Evolutionary conservation across 495 filamentous ascomycete genomes (phyloP).

Genomic region (Durotheca rogersii): DNA sequence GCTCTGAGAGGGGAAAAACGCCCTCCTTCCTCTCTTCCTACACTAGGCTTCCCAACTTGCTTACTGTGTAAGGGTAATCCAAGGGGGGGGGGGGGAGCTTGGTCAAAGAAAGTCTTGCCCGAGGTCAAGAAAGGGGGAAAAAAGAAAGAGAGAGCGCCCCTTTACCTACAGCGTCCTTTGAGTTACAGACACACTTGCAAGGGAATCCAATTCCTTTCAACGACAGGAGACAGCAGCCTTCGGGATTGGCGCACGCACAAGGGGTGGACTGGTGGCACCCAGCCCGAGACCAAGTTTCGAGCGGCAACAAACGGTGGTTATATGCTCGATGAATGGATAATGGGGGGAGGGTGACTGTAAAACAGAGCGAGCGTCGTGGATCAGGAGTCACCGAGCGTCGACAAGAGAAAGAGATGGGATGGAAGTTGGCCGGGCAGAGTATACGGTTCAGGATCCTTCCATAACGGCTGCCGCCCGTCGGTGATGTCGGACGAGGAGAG

Average conservation of each 20-base stretch:
- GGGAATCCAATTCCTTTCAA: neutral
- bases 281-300: slow-evolving; percentile 17
- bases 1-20: slow-evolving; percentile 1
- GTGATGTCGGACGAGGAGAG: slow-evolving; percentile 10
- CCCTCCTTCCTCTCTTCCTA: slow-evolving; percentile 2
- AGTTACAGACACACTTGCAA: neutral
- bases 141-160: slow-evolving; percentile 4
- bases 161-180: slow-evolving; percentile 6
- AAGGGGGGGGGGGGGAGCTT: slow-evolving; percentile 5
- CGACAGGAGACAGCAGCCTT: no score
- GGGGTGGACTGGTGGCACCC: slow-evolving; percentile 7
- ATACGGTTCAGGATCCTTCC: slow-evolving; percentile 13
- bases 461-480: slow-evolving; percentile 15
- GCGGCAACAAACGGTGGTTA: slow-evolving; percentile 11
- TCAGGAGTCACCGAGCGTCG: slow-evolving; percentile 1
- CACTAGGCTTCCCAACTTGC: slow-evolving; percentile 8
- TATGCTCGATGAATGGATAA: slow-evolving; percentile 12
- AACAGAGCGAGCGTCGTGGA: slow-evolving; percentile 13
- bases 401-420: neutral
- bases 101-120: slow-evolving; percentile 3
- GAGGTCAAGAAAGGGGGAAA: slow-evolving; percentile 3
- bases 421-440: slow-evolving; percentile 3
- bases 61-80: slow-evolving; percentile 5
- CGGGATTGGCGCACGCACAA: slow-evolving; percentile 24
- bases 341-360: slow-evolving; percentile 1